These are phyloP conservation scores for Penicillium italicum DNA, from an alignment of 2,329 filamentous ascomycete species.

Conservation along the genomic window DNA sequence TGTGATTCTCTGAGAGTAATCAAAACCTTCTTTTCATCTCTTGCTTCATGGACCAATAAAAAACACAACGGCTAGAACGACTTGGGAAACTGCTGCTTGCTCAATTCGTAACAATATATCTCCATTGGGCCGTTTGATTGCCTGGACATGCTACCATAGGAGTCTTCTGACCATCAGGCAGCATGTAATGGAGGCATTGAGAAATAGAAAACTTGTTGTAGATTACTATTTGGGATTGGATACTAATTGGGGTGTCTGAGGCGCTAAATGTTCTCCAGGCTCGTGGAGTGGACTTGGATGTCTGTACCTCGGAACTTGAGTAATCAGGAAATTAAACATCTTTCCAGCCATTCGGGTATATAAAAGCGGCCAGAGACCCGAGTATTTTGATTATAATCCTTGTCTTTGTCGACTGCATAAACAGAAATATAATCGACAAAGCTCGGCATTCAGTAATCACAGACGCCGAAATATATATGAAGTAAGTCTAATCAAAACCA, in stretches of 20 bases:
- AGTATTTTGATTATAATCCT: neutral
- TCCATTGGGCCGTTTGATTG: neutral
- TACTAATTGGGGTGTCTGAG: no score
- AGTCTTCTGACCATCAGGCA: no score
- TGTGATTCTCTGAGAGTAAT: neutral
- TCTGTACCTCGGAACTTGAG: constrained; percentile 18
- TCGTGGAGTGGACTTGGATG: neutral
- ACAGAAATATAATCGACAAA: neutral
- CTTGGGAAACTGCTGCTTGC: no score
- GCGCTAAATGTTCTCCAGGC: no score
- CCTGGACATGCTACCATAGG: no score
- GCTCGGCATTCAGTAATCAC: neutral
- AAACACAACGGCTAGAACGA: no score
- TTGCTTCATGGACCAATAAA: no score
- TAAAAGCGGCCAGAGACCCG: neutral
- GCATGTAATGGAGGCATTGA: neutral
- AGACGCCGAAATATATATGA: neutral
- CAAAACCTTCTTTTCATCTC: fast-evolving
- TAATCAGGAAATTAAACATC: constrained; percentile 23
- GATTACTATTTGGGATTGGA: no score
- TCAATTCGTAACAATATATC: neutral
- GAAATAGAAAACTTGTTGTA: neutral
- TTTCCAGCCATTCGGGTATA: neutral
- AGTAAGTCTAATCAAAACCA: neutral
- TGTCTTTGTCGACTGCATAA: neutral